Percentiles rank a stretch among this genome's conserved stretches.
Conservation (phyloP, 2,329 filamentous ascomycete species). For the Aspergillus sp. region DNA sequence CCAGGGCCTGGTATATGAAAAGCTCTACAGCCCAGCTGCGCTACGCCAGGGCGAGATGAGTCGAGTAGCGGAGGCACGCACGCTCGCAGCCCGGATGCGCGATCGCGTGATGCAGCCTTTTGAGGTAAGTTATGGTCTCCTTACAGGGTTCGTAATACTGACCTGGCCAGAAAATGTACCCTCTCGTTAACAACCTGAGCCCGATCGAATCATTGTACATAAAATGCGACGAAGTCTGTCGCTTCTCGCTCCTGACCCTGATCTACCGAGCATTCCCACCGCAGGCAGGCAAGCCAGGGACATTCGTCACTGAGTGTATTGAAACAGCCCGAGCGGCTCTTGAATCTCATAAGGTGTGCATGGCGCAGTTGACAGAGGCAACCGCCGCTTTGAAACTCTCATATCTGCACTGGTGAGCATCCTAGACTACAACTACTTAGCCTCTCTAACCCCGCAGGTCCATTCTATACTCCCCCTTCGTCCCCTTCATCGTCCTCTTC, state of each 20-base stretch:
- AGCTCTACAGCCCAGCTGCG: slow-evolving; percentile 49
- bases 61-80: slow-evolving; percentile 27
- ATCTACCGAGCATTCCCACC: slow-evolving; percentile 43
- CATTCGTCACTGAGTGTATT: slow-evolving; percentile 38
- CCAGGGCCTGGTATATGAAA: slow-evolving; percentile 60
- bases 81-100: slow-evolving; percentile 30
- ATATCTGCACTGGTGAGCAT: slow-evolving; percentile 37
- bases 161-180: slow-evolving; percentile 12
- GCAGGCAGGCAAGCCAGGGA: slow-evolving; percentile 24
- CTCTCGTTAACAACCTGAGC: slow-evolving; percentile 16
- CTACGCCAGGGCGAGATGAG: slow-evolving; percentile 27
- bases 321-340: slow-evolving; percentile 37
- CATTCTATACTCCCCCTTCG: slow-evolving; percentile 47
- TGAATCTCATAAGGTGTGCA: slow-evolving; percentile 32
- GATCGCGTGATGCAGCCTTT: slow-evolving; percentile 29
- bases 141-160: not conserved
- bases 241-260: slow-evolving; percentile 37
- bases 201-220: slow-evolving; percentile 30
- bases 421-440: not conserved
- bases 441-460: slow-evolving; percentile 25
- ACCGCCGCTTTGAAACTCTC: slow-evolving; percentile 30
- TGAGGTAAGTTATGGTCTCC: slow-evolving; percentile 18
- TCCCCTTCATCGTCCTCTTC: slow-evolving; percentile 52
- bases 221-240: slow-evolving; percentile 36
- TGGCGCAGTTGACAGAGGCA: slow-evolving; percentile 26